Percentiles rank a stretch among this genome's conserved stretches.
These are phyloP conservation scores for Suillus bovinus DNA, from an alignment of 768 basidiomycete genomes.

Conservation along the genomic window DNA sequence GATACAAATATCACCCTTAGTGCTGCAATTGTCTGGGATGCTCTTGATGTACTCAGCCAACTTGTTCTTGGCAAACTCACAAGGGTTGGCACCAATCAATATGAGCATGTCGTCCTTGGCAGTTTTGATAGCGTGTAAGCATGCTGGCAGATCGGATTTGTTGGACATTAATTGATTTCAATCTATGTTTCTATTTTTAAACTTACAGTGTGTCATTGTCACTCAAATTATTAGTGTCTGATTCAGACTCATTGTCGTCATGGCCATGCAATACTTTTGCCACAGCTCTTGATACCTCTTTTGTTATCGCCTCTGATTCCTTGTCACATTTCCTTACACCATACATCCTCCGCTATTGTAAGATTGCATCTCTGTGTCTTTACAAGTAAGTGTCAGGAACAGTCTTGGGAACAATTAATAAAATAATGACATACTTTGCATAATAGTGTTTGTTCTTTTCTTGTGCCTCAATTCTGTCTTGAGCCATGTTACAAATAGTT, in stretches of 20 bases:
- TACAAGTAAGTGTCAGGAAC: not conserved
- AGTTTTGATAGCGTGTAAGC: not conserved
- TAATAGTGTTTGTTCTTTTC: not conserved
- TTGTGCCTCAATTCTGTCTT: not conserved
- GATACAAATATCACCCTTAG: not conserved
- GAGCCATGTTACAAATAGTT: not conserved
- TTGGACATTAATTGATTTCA: not conserved
- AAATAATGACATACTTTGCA: not conserved
- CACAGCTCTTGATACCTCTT: not conserved
- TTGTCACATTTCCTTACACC: not conserved
- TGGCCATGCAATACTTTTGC: not conserved
- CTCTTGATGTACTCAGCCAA: not conserved
- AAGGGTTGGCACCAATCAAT: not conserved
- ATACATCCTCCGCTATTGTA: not conserved
- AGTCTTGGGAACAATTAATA: not conserved
- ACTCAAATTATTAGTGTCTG: too few relatives aligned
- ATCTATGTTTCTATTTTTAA: not conserved
- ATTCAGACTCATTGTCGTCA: not conserved
- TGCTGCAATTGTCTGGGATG: not conserved
- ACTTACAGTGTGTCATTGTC: not conserved
- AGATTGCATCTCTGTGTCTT: not conserved
- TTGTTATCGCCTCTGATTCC: not conserved
- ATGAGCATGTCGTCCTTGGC: not conserved
- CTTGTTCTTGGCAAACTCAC: not conserved
- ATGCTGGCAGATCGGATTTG: not conserved